phyloP scores from a whole-genome alignment of 257 asterid genomes.

The Lycium ferocissimum region DNA sequence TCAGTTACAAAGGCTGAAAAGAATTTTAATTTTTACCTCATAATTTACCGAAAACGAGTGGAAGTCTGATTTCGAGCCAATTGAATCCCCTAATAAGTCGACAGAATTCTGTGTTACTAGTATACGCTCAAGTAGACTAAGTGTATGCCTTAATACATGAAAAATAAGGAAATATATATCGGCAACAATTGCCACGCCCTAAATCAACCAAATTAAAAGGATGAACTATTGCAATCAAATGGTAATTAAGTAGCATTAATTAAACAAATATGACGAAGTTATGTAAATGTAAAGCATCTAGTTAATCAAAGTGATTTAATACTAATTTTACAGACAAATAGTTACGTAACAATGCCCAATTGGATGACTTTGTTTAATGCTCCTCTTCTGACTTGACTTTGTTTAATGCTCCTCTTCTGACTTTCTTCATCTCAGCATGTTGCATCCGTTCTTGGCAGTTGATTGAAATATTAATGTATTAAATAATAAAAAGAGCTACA shows the following conservation, averaged over 20 bases:
- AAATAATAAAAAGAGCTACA: no score
- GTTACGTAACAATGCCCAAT: slow-evolving; percentile 6
- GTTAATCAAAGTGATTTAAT: neutral
- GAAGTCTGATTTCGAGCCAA: neutral
- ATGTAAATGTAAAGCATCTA: neutral
- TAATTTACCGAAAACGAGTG: neutral
- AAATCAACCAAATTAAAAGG: no score
- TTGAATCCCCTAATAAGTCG: neutral
- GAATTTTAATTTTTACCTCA: neutral
- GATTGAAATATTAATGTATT: neutral
- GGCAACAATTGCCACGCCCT: neutral
- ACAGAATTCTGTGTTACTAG: neutral
- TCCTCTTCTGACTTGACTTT: slow-evolving; percentile 31
- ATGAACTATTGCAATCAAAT: neutral
- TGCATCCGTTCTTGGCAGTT: slow-evolving; percentile 20
- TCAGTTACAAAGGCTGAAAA: neutral
- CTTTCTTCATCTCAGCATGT: slow-evolving; percentile 26
- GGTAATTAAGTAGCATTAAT: neutral
- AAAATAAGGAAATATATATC: neutral
- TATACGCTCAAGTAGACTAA: neutral
- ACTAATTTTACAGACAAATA: neutral
- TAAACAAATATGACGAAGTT: neutral
- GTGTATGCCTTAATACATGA: neutral
- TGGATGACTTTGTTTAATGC: slow-evolving; percentile 33
- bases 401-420: slow-evolving; percentile 30